phyloP scores from a whole-genome alignment of 768 basidiomycete genomes.

The Trametes cubensis region DNA sequence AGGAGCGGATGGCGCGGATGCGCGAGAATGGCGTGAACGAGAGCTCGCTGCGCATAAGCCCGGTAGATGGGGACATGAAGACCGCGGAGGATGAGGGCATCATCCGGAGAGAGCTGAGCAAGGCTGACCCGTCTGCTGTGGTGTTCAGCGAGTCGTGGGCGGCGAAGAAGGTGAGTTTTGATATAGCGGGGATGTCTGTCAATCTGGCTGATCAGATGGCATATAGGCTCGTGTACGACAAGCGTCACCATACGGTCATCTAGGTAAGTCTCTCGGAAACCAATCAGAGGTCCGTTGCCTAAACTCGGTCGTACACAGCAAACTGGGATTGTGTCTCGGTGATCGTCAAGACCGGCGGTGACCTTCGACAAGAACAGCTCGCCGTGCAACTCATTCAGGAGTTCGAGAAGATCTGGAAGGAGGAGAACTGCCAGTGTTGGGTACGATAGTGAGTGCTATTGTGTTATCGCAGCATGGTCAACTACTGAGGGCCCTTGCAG shows the following conservation, averaged over 20 bases:
- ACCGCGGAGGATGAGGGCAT: conserved; percentile 91
- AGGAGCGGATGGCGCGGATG: conserved; percentile 96
- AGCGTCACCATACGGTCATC: conserved; percentile 93
- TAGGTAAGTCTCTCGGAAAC: conserved; percentile 53
- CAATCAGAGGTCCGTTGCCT: background rate
- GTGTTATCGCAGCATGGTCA: background rate
- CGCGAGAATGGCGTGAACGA: conserved; percentile 67
- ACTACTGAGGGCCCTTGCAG: conserved; percentile 43
- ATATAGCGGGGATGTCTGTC: background rate
- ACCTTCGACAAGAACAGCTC: conserved; percentile 95
- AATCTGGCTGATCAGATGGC: background rate
- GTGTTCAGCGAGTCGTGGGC: conserved; percentile 96
- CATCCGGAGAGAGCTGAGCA: conserved; percentile 90
- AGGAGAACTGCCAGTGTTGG: conserved; percentile 92
- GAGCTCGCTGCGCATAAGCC: conserved; percentile 58
- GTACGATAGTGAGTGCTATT: conserved; percentile 72
- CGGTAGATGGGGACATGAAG: conserved; percentile 50
- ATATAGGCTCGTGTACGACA: conserved; percentile 84
- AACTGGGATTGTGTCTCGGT: conserved; percentile 93
- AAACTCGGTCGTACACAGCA: conserved; percentile 39
- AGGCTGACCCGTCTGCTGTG: conserved; percentile 92
- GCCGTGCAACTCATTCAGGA: conserved; percentile 94
- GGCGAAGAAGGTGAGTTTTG: conserved; percentile 73
- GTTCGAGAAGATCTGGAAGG: conserved; percentile 93
- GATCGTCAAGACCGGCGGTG: conserved; percentile 97